Evolutionary conservation across 78 protist species (phyloP).

Genomic region (Planoprotostelium fungivorum): DNA sequence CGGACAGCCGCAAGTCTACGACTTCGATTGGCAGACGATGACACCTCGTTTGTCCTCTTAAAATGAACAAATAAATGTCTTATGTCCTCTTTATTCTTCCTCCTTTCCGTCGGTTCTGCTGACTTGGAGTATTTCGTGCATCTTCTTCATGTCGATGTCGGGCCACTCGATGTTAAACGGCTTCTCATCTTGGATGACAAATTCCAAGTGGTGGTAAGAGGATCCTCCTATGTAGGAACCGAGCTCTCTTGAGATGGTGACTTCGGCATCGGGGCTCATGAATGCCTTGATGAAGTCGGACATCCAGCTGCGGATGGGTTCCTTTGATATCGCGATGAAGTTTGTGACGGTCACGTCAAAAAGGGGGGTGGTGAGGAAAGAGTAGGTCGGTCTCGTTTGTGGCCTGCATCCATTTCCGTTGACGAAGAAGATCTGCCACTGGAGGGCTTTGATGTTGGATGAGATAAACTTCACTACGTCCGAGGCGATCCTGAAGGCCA

Average conservation of each 20-base stretch:
- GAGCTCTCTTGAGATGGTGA: not conserved
- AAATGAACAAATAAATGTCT: too few species aligned
- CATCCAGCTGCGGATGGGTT: not conserved
- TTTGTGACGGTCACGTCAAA: not conserved
- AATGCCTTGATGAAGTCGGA: not conserved
- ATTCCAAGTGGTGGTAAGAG: not conserved
- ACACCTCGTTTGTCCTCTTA: too few species aligned
- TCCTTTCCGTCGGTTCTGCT: too few species aligned
- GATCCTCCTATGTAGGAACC: not conserved
- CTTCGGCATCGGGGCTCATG: not conserved
- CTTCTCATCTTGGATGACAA: not conserved
- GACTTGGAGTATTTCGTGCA: not conserved
- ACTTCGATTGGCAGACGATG: constrained; percentile 12
- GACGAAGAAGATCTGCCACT: not conserved
- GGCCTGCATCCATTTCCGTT: not conserved
- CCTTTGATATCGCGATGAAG: not conserved
- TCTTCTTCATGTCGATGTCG: not conserved
- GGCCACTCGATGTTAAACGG: not conserved
- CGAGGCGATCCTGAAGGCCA: not conserved
- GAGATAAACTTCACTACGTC: not conserved
- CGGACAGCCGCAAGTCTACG: constrained; percentile 27
- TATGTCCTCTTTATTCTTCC: too few species aligned
- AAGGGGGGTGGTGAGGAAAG: not conserved
- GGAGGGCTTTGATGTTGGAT: not conserved
- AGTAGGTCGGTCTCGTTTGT: not conserved